A percentile compares a stretch with the other conserved stretches of the same genome.
Evolutionary conservation across 345 rosid genomes (phyloP).

Genomic region (Pelargonium nanum): DNA sequence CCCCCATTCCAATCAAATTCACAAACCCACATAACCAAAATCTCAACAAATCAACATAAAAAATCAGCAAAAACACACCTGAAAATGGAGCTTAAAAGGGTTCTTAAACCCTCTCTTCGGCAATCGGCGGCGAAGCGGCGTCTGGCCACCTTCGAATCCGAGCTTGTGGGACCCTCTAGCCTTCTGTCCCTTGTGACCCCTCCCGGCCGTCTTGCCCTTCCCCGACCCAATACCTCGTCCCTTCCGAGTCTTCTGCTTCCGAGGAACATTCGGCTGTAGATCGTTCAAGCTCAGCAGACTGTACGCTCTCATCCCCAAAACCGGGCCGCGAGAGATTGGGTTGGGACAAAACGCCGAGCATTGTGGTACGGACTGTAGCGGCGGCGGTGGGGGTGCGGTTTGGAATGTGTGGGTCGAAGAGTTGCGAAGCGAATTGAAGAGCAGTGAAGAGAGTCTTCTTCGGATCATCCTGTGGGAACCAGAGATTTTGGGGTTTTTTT

Average conservation of each 20-base stretch:
- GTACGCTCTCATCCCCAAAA: slow-evolving; percentile 39
- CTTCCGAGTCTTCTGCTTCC: slow-evolving; percentile 88
- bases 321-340: slow-evolving; percentile 9
- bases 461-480: slow-evolving; percentile 27
- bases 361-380: slow-evolving; percentile 13
- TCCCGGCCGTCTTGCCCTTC: slow-evolving; percentile 89
- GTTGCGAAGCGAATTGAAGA: slow-evolving; percentile 22
- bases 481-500: background rate
- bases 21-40: background rate
- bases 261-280: slow-evolving; percentile 70
- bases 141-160: slow-evolving; percentile 97
- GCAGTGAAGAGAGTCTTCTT: slow-evolving; percentile 39
- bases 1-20: background rate
- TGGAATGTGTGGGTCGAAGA: slow-evolving; percentile 11
- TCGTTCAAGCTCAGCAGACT: slow-evolving; percentile 81
- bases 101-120: slow-evolving; percentile 94
- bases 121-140: slow-evolving; percentile 79
- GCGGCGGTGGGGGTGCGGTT: slow-evolving; percentile 12
- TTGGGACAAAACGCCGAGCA: slow-evolving; percentile 13
- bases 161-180: slow-evolving; percentile 78
- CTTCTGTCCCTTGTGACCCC: slow-evolving; percentile 95
- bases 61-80: slow-evolving; percentile 27
- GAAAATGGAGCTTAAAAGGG: slow-evolving; percentile 79
- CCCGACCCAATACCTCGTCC: slow-evolving; percentile 99
- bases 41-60: background rate